Evolutionary conservation across 75 land plant species (phyloP).

Genomic region (Selaginella tamariscina): DNA sequence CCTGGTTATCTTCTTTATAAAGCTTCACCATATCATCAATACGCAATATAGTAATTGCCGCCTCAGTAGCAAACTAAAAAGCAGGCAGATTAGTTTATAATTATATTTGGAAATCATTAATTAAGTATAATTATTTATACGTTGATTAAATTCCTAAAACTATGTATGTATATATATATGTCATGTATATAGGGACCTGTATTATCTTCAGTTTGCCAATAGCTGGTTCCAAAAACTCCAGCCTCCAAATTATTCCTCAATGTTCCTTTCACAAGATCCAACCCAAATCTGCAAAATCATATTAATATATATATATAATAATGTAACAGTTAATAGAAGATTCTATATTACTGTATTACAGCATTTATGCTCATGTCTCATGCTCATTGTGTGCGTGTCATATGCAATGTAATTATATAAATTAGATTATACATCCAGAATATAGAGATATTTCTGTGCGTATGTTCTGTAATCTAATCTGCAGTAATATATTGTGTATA

Average conservation of each 20-base stretch:
- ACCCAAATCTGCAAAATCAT: constrained; percentile 55
- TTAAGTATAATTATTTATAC: neutral
- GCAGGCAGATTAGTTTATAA: neutral
- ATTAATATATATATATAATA: neutral
- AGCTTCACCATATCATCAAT: constrained; percentile 93
- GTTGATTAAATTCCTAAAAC: neutral
- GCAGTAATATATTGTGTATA: too few relatives aligned
- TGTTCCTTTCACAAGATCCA: constrained; percentile 69
- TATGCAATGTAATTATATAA: too few relatives aligned
- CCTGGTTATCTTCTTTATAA: constrained; percentile 62
- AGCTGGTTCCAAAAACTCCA: constrained; percentile 95
- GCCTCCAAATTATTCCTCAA: constrained; percentile 87
- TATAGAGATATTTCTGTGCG: too few relatives aligned
- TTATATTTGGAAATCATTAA: neutral
- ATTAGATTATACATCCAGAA: too few relatives aligned
- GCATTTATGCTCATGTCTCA: too few relatives aligned
- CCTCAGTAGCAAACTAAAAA: constrained; percentile 77
- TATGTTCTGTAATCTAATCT: too few relatives aligned
- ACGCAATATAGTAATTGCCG: constrained; percentile 80
- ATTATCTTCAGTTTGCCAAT: constrained; percentile 97
- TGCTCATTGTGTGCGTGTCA: too few relatives aligned
- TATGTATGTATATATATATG: neutral
- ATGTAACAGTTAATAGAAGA: too few relatives aligned
- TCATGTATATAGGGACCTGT: constrained; percentile 39
- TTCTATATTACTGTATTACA: too few relatives aligned